Evolutionary conservation across 2,329 filamentous ascomycete species (phyloP), one percentile per base, ranked within the genome.

Genomic region (Trichoderma oligosporum): DNA sequence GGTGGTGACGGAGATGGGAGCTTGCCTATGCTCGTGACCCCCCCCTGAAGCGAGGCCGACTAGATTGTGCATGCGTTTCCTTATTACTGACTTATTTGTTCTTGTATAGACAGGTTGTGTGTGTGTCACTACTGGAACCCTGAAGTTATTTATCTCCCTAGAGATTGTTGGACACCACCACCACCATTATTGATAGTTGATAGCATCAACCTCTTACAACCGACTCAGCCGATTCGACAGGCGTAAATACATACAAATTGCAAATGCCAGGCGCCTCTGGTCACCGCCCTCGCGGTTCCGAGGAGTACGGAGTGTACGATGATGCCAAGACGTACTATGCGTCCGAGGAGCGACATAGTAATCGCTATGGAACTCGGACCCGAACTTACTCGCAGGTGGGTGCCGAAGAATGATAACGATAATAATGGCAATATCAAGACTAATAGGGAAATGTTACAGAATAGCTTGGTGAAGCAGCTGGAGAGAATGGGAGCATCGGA

Each of bases 261-360:
- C 63, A 58, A 41, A 71, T 71, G 69, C 60, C 67, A 41, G 64
- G 63, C 38, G 62, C 65, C 27, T 61, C 61, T 31, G 62, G 65
- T 60, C 68, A 68, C 61, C 67, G 62, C 58, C 36, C 64, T 24
- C 68, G 68, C 59, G 71, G 72, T 38, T 78, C 76, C 7, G 72
- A 74, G 47, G 78, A 82, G 59, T 78, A 78, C 46, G 69, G 74
- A 27, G 76, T 82, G 46, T 83, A 74, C 62, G 80, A 82, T 59
- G 80, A 83, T 71, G 82, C 82, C 58, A 77, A 76, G 66, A 83
- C 81, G 22, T 84, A 84, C 66, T 84, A 84, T 62, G 72, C 78
- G 31, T 77, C 79, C 22, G 81, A 82, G 33, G 78, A 81, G 54
- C 78, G 81, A 55, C 78, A 82, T 61, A 70, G 70, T 56, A 76